Conservation (phyloP, 331 rosid genomes). For the Pyracantha coccinea region DNA sequence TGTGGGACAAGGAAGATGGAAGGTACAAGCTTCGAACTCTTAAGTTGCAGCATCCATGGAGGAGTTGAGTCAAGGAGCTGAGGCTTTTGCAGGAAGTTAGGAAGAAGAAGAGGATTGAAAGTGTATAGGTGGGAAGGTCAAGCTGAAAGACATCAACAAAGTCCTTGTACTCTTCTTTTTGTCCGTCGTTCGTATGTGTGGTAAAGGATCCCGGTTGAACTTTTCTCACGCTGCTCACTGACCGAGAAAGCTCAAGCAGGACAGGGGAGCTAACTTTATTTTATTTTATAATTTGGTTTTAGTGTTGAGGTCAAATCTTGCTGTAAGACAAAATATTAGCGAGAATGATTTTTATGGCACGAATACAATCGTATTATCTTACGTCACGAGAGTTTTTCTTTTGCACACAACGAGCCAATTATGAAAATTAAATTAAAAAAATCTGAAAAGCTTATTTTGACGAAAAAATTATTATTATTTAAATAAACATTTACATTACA, state of each 20-base stretch:
- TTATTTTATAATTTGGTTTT: too few species aligned
- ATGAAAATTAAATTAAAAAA: too few species aligned
- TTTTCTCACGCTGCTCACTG: background rate
- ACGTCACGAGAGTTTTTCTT: too few species aligned
- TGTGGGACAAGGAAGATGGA: background rate
- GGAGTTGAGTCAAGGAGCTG: background rate
- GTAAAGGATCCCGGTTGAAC: background rate
- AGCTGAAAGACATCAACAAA: background rate
- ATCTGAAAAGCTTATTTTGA: too few species aligned
- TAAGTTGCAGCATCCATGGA: background rate
- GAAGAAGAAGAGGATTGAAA: slow-evolving; percentile 1
- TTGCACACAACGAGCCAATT: too few species aligned
- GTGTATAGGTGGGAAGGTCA: background rate
- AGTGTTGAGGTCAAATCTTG: too few species aligned
- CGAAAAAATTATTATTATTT: too few species aligned
- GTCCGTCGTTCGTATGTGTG: background rate
- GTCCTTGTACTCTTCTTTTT: background rate
- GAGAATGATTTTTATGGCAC: too few species aligned
- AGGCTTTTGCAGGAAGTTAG: background rate
- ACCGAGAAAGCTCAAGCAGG: background rate
- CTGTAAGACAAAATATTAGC: too few species aligned
- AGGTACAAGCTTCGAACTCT: background rate
- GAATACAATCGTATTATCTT: too few species aligned
- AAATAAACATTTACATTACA: too few species aligned
- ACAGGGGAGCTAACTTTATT: background rate